These are phyloP conservation scores for Phlebopus sp. DNA, from an alignment of 1,284 basidiomycete species.

Conservation along the genomic window DNA sequence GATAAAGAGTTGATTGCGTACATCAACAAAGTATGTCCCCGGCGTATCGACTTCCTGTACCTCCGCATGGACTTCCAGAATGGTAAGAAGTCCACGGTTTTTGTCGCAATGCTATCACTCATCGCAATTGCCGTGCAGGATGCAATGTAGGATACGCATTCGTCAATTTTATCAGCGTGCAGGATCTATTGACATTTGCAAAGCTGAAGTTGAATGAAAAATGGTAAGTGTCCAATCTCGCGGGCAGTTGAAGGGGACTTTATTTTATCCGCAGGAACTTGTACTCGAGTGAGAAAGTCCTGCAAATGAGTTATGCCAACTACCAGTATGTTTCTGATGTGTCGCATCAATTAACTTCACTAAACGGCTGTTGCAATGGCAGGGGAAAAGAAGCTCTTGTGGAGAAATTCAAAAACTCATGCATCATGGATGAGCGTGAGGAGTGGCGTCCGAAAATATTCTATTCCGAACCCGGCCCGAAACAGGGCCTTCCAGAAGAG, in stretches of 20 bases:
- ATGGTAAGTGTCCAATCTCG: constrained; percentile 47
- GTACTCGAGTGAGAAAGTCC: constrained; percentile 83
- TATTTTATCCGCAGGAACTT: constrained; percentile 61
- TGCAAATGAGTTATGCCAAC: constrained; percentile 85
- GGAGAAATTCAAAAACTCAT: constrained; percentile 84
- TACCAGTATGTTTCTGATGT: constrained; percentile 60
- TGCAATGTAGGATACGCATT: constrained; percentile 88
- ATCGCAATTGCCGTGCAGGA: constrained; percentile 39
- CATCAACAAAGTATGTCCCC: constrained; percentile 65
- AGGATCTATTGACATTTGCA: constrained; percentile 74
- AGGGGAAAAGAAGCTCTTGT: constrained; percentile 85
- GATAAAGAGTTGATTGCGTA: constrained; percentile 70
- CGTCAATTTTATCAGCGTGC: constrained; percentile 79
- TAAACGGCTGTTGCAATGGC: constrained; percentile 11
- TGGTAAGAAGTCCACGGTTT: constrained; percentile 41
- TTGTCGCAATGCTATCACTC: constrained; percentile 6
- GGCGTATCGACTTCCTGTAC: constrained; percentile 81
- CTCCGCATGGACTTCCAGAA: constrained; percentile 82
- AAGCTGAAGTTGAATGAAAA: constrained; percentile 70
- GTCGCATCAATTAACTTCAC: constrained; percentile 5
- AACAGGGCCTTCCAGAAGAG: constrained; percentile 72
- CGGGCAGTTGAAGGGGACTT: constrained; percentile 3
- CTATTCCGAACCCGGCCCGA: constrained; percentile 64
- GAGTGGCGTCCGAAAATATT: constrained; percentile 84
- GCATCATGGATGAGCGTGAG: constrained; percentile 79